A percentile compares a stretch with the other conserved stretches of the same genome.
phyloP scores from a whole-genome alignment of 768 basidiomycete species.

The Mycena chlorophos region DNA sequence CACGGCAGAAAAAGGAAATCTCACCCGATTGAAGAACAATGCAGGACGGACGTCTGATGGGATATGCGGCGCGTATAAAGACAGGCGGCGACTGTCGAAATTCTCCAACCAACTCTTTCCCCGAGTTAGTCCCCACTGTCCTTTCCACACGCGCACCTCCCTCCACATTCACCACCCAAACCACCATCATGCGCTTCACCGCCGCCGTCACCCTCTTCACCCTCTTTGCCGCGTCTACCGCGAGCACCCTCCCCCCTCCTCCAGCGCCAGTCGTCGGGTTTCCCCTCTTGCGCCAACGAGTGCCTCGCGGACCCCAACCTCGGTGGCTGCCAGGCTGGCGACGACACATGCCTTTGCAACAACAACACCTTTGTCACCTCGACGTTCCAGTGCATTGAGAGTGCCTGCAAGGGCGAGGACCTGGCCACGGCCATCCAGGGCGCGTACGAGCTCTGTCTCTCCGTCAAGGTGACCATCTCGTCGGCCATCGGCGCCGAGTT shows the following conservation, averaged over 20 bases:
- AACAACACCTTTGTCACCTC: slow-evolving; percentile 43
- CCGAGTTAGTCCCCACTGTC: slow-evolving; percentile 20
- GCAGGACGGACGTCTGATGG: too few relatives aligned
- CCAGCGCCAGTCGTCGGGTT: slow-evolving; percentile 43
- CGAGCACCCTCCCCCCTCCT: slow-evolving; percentile 32
- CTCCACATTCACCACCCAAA: slow-evolving; percentile 19
- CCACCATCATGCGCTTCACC: slow-evolving; percentile 58
- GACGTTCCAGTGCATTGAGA: slow-evolving; percentile 50
- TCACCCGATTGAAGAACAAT: too few relatives aligned
- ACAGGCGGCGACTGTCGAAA: too few relatives aligned
- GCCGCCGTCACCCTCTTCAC: slow-evolving; percentile 40
- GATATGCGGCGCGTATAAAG: too few relatives aligned
- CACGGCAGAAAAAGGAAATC: too few relatives aligned
- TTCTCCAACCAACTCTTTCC: slow-evolving; percentile 4
- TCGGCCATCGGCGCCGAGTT: slow-evolving; percentile 28
- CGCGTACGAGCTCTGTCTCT: slow-evolving; percentile 45
- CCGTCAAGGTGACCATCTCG: slow-evolving; percentile 56
- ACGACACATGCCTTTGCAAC: slow-evolving; percentile 62
- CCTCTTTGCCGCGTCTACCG: slow-evolving; percentile 41
- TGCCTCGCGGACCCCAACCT: slow-evolving; percentile 50
- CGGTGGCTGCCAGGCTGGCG: slow-evolving; percentile 46
- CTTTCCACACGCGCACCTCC: slow-evolving; percentile 24
- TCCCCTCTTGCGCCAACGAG: slow-evolving; percentile 48
- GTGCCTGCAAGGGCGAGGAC: slow-evolving; percentile 48
- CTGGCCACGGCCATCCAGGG: slow-evolving; percentile 41